These are phyloP conservation scores for Penicillium silybi DNA, from an alignment of 495 filamentous ascomycete genomes.

Conservation along the genomic window DNA sequence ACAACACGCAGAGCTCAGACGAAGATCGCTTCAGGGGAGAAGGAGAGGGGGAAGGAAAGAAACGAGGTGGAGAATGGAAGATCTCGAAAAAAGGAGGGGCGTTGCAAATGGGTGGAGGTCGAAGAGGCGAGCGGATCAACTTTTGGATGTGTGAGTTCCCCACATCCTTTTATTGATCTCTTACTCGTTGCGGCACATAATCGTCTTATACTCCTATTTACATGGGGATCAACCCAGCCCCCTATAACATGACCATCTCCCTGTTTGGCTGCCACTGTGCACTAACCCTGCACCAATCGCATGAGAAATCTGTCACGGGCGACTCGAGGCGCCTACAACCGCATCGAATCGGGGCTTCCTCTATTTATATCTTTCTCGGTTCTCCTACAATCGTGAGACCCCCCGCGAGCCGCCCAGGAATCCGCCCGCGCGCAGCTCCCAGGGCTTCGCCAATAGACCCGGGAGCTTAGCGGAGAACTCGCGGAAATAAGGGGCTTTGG, in stretches of 20 bases:
- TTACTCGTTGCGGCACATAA: background rate
- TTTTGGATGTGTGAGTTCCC: background rate
- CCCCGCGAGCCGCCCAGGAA: slow-evolving; percentile 18
- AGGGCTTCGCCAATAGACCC: slow-evolving; percentile 21
- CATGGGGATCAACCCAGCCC: background rate
- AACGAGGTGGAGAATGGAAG: slow-evolving; percentile 11
- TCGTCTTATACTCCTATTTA: background rate
- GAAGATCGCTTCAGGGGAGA: slow-evolving; percentile 6
- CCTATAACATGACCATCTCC: background rate
- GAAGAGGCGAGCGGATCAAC: slow-evolving; percentile 7
- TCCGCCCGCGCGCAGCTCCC: slow-evolving; percentile 24
- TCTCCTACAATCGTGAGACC: slow-evolving; percentile 23
- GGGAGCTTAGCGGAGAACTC: slow-evolving; percentile 22
- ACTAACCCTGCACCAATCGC: slow-evolving; percentile 21
- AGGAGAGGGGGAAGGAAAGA: slow-evolving; percentile 11
- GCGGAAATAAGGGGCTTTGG: slow-evolving; percentile 24
- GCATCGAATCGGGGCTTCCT: slow-evolving; percentile 3
- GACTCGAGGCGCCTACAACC: slow-evolving; percentile 8
- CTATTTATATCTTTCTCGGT: slow-evolving; percentile 10
- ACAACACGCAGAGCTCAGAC: slow-evolving; percentile 3
- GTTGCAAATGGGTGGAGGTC: slow-evolving; percentile 2
- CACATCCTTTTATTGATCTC: background rate
- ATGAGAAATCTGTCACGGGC: slow-evolving; percentile 17
- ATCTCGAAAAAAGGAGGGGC: slow-evolving; percentile 16
- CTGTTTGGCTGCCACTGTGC: slow-evolving; percentile 1